Evolutionary conservation across 495 filamentous ascomycete genomes (phyloP), one percentile per base, ranked within the genome.

Genomic region (Penicillium salamii): DNA sequence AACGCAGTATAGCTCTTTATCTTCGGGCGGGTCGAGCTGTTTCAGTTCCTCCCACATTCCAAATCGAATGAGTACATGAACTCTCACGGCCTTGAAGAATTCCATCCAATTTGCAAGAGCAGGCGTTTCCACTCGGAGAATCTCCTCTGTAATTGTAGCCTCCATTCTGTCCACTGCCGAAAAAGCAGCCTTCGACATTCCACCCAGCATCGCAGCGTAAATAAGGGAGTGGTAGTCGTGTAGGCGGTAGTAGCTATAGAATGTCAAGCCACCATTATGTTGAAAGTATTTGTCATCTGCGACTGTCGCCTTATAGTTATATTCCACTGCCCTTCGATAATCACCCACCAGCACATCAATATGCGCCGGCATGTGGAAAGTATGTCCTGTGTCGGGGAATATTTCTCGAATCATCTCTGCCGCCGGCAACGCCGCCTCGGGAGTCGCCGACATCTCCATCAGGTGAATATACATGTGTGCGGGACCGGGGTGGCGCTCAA

Each of bases 51-150:
- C 52, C 81, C 80, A 85, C 13, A 59, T 67, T 0, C 83, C 84
- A 40, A 86, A 87, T 1, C 84, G 78, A 41, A 87, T 74, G 2
- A 82, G 58, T 0, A 79, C 77, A 52, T 87, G 84, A 7, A 83
- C 67, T 8, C 81, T 70, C 63, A 84, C 77, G 2, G 72, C 72
- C n/a, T 79, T 54, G 56, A 84, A 86, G 0, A 68, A 72, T 53
- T 87, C 84, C n/a, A 85, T 61, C 81, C 81, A 85, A 55, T 85
- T 79, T 0, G 82, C 83, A 75, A 86, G 79, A 2, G 81, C 79
- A 0, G 84, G 81, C 0, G 77, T 79, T 51, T 77, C 60, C 14
- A 81, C 66, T 1, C 77, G 73, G 0, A 86, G 69, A 7, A 87
- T 50, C 0, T 71, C 66, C 29, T 82, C 80, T 1, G 81, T 68